Base-by-base conservation (phyloP, 2,329 filamentous ascomycete genomes). In the Venturia effusa region DNA sequence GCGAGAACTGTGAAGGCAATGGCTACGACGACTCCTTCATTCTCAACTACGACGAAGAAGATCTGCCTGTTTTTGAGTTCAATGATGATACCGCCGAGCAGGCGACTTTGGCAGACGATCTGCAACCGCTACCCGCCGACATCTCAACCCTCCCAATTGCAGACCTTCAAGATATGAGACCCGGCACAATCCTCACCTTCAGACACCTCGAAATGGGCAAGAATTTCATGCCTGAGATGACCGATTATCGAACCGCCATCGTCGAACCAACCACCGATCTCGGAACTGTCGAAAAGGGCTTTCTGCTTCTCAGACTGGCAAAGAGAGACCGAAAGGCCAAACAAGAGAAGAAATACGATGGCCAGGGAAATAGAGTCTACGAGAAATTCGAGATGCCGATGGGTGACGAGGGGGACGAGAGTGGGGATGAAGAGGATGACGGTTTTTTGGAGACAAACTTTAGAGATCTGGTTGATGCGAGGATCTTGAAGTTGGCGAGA, bases 361-460 rank as follows among this genome's bases (percentile, higher is more conserved):
- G 85, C 45, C 87, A 88, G 0, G 91, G 90, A 0, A 80, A 88
- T 66, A 82, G 90, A 11, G 75, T 90, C 11, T 96, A 93, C 69
- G 85, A 83, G 66, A 89, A 86, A 65, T 94, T 95, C 67, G 90
- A 95, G 69, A 85, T 86, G 68, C 83, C 83, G 13, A 71, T 71
- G 8, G 76, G 75, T 1, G 80, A 81, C 17, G 78, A 78, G 11
- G 51, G n/a, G 13, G 15, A 55, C 13, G 61, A 39, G 1, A 59
- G 6, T 22, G 54, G 27, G 3, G 75, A 74, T 2, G 68, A 69
- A 10, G 70, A 68, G 8, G 82, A 88, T 64, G 81, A 87, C 66
- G 88, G 88, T 0, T 78, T 82, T 60, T 81, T 86, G n/a, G 79
- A 79, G 7, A 65, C 92, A 37, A 69, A 73, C 0, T 87, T 88